These are phyloP conservation scores for Luvunga scandens DNA, from an alignment of 345 rosid genomes.

Conservation along the genomic window DNA sequence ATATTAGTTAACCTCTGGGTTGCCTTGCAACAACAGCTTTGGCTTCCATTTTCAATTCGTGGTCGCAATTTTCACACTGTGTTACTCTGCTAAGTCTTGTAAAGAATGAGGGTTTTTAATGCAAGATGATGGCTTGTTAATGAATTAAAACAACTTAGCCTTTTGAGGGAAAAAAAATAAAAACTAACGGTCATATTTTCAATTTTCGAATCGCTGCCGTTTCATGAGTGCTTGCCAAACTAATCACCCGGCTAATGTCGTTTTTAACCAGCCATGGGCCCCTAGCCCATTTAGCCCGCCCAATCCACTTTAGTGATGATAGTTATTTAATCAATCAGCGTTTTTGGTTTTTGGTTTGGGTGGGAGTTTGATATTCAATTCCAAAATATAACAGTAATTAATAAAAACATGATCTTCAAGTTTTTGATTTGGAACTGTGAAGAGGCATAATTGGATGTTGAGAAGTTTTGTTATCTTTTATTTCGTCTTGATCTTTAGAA, in stretches of 20 bases:
- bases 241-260: background rate
- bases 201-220: constrained; percentile 16
- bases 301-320: background rate
- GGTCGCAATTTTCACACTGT: background rate
- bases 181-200: constrained; percentile 2
- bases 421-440: no score
- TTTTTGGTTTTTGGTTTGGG: no score
- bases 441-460: no score
- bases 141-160: background rate
- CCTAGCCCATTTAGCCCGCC: background rate
- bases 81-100: background rate
- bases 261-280: background rate
- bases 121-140: background rate
- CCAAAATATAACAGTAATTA: no score
- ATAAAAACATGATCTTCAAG: no score
- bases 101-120: background rate
- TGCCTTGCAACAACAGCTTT: background rate
- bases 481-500: no score
- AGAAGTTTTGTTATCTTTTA: no score
- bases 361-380: no score
- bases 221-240: background rate
- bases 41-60: background rate
- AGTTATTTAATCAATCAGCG: no score
- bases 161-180: background rate
- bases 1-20: constrained; percentile 5